Conservation (phyloP, 1,284 basidiomycete genomes). For the Erythrobasidium hasegawianum region DNA sequence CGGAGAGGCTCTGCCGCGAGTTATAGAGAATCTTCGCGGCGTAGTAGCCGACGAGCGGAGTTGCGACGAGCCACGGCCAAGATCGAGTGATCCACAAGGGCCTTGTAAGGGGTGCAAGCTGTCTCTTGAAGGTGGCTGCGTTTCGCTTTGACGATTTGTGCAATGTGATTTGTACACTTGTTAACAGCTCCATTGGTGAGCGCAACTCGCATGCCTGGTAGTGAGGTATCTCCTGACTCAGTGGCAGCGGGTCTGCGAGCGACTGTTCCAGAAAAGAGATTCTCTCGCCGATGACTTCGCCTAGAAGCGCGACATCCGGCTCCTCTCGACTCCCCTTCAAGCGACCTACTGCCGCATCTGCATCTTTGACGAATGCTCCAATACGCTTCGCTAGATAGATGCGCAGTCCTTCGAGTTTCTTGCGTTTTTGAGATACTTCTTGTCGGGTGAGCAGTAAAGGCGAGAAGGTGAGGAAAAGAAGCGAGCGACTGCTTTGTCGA, state of each 20-base stretch:
- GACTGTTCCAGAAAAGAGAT: neutral
- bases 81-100: slow-evolving; percentile 38
- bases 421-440: slow-evolving; percentile 39
- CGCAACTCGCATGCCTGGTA: slow-evolving; percentile 8
- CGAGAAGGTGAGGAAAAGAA: slow-evolving; percentile 42
- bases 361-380: slow-evolving; percentile 33
- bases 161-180: slow-evolving; percentile 34
- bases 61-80: slow-evolving; percentile 42
- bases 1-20: slow-evolving; percentile 45
- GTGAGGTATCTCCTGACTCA: neutral
- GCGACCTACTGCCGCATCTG: slow-evolving; percentile 2
- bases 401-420: slow-evolving; percentile 31
- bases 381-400: slow-evolving; percentile 39
- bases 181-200: slow-evolving; percentile 34
- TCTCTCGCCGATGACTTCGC: slow-evolving; percentile 9
- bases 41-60: slow-evolving; percentile 35
- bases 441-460: slow-evolving; percentile 43
- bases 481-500: slow-evolving; percentile 25
- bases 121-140: neutral
- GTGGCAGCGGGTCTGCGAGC: neutral
- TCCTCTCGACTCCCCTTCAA: neutral
- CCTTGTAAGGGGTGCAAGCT: slow-evolving; percentile 16
- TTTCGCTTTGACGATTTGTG: slow-evolving; percentile 33
- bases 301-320: neutral
- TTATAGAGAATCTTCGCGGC: slow-evolving; percentile 36